Percentiles rank a stretch among this genome's conserved stretches.
These are phyloP conservation scores for Botrytis medusae DNA, from an alignment of 2,329 filamentous ascomycete species.

Conservation along the genomic window DNA sequence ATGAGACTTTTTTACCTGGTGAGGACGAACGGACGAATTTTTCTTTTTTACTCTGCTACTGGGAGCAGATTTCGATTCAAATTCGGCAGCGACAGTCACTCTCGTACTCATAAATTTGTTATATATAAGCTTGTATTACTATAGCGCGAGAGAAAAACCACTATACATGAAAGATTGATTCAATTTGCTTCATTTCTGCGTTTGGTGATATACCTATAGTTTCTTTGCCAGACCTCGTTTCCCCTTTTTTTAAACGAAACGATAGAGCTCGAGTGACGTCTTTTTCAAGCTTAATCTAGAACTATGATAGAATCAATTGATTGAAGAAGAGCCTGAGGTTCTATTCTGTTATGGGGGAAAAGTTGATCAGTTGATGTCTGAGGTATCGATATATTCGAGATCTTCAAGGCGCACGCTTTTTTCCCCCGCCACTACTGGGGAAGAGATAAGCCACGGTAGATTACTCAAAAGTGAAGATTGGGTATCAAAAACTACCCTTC, in stretches of 20 bases:
- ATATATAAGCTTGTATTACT: background rate
- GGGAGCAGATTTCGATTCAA: background rate
- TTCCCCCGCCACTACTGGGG: background rate
- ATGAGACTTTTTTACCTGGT: background rate
- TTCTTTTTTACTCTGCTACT: background rate
- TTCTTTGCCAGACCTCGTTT: background rate
- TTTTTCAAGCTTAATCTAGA: background rate
- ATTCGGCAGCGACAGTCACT: background rate
- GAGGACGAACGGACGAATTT: background rate
- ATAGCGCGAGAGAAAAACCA: background rate
- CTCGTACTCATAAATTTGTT: slow-evolving; percentile 2
- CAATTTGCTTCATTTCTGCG: background rate
- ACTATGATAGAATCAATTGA: background rate
- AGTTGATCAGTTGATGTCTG: background rate
- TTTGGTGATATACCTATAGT: background rate
- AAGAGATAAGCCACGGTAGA: background rate
- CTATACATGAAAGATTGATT: background rate
- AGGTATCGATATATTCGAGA: background rate
- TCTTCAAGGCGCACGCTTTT: background rate
- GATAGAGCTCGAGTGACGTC: background rate
- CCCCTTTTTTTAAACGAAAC: background rate
- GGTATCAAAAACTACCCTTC: too few relatives aligned
- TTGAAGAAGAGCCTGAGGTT: background rate
- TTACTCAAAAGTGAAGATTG: background rate
- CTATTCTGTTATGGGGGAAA: background rate